Base-by-base conservation (phyloP, 768 basidiomycete species). In the Amanita polypyramis region DNA sequence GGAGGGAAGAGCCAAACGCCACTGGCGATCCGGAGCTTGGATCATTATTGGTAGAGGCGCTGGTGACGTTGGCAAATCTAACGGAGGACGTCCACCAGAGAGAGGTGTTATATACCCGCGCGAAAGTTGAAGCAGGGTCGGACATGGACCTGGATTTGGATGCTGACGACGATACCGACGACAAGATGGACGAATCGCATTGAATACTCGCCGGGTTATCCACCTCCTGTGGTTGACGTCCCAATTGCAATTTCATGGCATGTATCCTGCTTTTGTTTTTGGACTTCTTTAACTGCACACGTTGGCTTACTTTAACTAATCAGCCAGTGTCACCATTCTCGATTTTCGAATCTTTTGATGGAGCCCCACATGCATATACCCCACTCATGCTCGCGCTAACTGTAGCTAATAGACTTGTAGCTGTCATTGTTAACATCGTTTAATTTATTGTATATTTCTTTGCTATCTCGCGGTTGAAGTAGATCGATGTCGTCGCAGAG, bases 31-130 rank as follows among this genome's bases (percentile, higher is more conserved):
- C 55, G 30, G 65, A 70, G 52, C 53, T 70, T 45, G 58, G 54
- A 20, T 47, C 53, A 12, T 57, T 75, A 56, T 63, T 80, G 9
- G 71, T 70, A 0, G 80, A 82, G 58, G 76, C 78, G 19, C 62
- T 81, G 11, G 50, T 81, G 36, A 74, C 76, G 34, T 67, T 82
- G 15, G 80, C 76, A 23, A 81, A 80, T 56, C 57, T 82, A 33
- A 79, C 77, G 2, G 55, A 57, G 47, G 75, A 79, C 53, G 65
- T 65, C 57, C 57, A 53, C 35, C 61, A 66, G 51, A 65, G 75
- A 29, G 79, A 80, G 60, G 68, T 65, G 54, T 61, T 80, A 52
- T 81, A 80, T 57, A 54, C 55, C 17, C 60, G 73, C 19, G 79
- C 79, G 10, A 66, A 76, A 62, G 53, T 55, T 19, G 75, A 77